Conservation (phyloP, 352 stramenopile species). For the Pythium aristosporum region DNA sequence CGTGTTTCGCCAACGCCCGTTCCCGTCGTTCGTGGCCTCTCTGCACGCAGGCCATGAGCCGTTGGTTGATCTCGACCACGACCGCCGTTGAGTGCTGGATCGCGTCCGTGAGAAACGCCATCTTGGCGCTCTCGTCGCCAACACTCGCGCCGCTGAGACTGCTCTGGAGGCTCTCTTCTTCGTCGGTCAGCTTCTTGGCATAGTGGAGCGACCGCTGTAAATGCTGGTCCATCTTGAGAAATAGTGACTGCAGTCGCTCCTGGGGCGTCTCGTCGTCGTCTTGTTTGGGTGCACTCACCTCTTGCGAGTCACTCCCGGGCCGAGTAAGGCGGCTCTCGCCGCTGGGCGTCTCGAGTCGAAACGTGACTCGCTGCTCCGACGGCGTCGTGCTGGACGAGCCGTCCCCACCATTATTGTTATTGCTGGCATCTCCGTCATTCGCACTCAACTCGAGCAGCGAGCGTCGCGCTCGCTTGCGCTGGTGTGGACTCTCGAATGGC, state of each 20-base stretch:
- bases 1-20: background rate
- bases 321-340: slow-evolving; percentile 40
- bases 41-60: slow-evolving; percentile 25
- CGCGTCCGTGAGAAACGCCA: slow-evolving; percentile 35
- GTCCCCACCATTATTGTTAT: slow-evolving; percentile 19
- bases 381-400: slow-evolving; percentile 4
- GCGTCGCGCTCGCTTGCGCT: slow-evolving; percentile 46
- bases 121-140: slow-evolving; percentile 28
- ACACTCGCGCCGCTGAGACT: slow-evolving; percentile 27
- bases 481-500: slow-evolving; percentile 31
- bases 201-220: slow-evolving; percentile 57
- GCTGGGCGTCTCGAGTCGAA: slow-evolving; percentile 40
- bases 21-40: background rate
- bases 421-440: slow-evolving; percentile 1
- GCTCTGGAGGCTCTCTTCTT: slow-evolving; percentile 50
- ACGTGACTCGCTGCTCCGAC: slow-evolving; percentile 39
- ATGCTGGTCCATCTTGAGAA: slow-evolving; percentile 69
- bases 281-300: slow-evolving; percentile 9
- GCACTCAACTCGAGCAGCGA: slow-evolving; percentile 37
- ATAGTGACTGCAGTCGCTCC: slow-evolving; percentile 45
- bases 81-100: slow-evolving; percentile 41
- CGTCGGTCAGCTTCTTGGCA: slow-evolving; percentile 55
- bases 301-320: slow-evolving; percentile 56
- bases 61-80: slow-evolving; percentile 34
- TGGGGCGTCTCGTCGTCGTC: slow-evolving; percentile 28